These are phyloP conservation scores for Venturiaceae sp. DNA, from an alignment of 2,329 filamentous ascomycete species.

Conservation along the genomic window DNA sequence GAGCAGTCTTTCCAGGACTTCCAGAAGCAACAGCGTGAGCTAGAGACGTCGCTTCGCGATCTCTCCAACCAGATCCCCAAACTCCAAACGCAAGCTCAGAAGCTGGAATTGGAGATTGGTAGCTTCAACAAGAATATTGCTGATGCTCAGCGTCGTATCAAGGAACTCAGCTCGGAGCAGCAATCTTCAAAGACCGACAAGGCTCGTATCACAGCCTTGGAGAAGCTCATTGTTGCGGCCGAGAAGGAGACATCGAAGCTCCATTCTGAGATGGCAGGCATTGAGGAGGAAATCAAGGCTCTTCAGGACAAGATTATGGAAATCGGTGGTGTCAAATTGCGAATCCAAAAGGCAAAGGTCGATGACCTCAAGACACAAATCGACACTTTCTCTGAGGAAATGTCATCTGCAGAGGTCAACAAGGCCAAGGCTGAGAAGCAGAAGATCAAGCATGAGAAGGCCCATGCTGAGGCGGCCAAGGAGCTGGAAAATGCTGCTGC, in stretches of 20 bases:
- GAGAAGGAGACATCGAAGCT: slow-evolving; percentile 73
- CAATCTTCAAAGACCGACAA: slow-evolving; percentile 75
- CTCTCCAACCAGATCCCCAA: slow-evolving; percentile 71
- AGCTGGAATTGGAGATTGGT: slow-evolving; percentile 78
- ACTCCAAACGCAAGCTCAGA: slow-evolving; percentile 84
- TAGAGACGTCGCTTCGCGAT: slow-evolving; percentile 52
- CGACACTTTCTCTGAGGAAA: slow-evolving; percentile 65
- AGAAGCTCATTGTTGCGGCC: slow-evolving; percentile 67
- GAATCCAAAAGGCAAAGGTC: slow-evolving; percentile 82
- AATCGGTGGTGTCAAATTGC: slow-evolving; percentile 85
- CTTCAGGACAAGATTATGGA: slow-evolving; percentile 98
- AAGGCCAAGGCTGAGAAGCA: slow-evolving; percentile 94
- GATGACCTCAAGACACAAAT: slow-evolving; percentile 84
- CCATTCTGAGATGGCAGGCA: slow-evolving; percentile 72
- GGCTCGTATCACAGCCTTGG: slow-evolving; percentile 57
- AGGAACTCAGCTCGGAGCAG: slow-evolving; percentile 74
- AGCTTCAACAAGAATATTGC: slow-evolving; percentile 75
- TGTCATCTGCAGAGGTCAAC: slow-evolving; percentile 76
- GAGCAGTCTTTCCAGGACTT: slow-evolving; percentile 78
- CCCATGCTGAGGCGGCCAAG: slow-evolving; percentile 64
- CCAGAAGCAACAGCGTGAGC: slow-evolving; percentile 71
- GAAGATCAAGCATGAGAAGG: slow-evolving; percentile 75
- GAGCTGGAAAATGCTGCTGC: slow-evolving; percentile 63
- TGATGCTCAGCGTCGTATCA: slow-evolving; percentile 74
- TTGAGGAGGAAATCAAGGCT: slow-evolving; percentile 86